phyloP scores from a whole-genome alignment of 2,329 filamentous ascomycete species.

The Fusarium mangiferae region DNA sequence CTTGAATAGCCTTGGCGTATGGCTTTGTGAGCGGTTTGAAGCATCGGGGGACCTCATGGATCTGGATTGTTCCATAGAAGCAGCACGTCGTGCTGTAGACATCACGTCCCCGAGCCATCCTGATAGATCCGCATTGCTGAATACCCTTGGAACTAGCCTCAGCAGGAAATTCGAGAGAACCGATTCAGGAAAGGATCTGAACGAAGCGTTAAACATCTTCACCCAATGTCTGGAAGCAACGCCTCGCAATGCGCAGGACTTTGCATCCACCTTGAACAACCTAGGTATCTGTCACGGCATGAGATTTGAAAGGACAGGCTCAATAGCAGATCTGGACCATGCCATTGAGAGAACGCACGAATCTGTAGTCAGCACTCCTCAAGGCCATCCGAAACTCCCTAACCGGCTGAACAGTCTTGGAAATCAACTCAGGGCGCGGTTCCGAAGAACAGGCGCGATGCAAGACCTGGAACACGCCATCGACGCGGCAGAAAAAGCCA shows the following conservation, averaged over 20 bases:
- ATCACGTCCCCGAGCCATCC: neutral
- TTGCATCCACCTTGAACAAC: neutral
- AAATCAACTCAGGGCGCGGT: neutral
- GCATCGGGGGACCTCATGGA: neutral
- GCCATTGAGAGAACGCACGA: neutral
- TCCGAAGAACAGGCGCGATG: neutral
- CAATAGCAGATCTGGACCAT: neutral
- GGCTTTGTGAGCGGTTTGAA: neutral
- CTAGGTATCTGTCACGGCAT: neutral
- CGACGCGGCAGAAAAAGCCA: neutral
- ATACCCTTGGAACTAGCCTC: neutral
- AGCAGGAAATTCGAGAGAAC: neutral
- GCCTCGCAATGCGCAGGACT: fast-evolving
- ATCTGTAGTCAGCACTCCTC: neutral
- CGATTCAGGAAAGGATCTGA: neutral
- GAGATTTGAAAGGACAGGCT: neutral
- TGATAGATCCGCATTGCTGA: neutral
- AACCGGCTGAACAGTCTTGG: neutral
- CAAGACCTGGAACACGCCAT: neutral
- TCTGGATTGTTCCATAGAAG: neutral
- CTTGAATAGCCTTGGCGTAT: neutral
- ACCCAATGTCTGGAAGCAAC: neutral
- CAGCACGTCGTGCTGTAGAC: neutral
- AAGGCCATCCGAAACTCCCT: neutral
- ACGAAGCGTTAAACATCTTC: neutral